phyloP scores from a whole-genome alignment of 2,329 filamentous ascomycete species.

The Beauveria asiatica region DNA sequence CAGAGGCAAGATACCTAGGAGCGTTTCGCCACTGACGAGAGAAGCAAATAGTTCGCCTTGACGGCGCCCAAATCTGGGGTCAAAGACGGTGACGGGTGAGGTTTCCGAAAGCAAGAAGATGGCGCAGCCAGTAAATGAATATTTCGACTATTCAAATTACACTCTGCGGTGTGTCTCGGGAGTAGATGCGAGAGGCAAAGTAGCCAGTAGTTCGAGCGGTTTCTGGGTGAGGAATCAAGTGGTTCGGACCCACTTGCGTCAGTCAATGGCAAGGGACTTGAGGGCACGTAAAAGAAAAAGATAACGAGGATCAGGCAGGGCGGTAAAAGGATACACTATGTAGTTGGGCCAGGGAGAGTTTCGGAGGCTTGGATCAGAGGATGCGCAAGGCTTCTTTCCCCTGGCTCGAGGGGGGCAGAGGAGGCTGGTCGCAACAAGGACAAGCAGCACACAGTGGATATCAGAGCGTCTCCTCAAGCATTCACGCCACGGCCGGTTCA shows the following conservation, averaged over 20 bases:
- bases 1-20: not conserved
- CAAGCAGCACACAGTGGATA: not conserved
- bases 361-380: not conserved
- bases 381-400: not conserved
- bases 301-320: not conserved
- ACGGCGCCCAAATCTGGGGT: conserved; percentile 3
- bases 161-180: not conserved
- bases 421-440: not conserved
- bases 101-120: not conserved
- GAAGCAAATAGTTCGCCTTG: not conserved
- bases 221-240: conserved; percentile 5
- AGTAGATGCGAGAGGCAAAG: conserved; percentile 10
- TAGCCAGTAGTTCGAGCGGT: not conserved
- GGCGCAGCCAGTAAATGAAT: not conserved
- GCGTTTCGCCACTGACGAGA: not conserved
- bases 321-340: conserved; percentile 1
- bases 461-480: not conserved
- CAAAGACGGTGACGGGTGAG: not conserved
- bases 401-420: not conserved
- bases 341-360: not conserved
- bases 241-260: not conserved
- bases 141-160: not conserved
- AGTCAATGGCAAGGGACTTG: not conserved
- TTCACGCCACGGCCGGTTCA: not conserved
- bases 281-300: not conserved